Evolutionary conservation across 257 asterid genomes (phyloP), one percentile per base, ranked within the genome.

Genomic region (Forsythia suspensa): DNA sequence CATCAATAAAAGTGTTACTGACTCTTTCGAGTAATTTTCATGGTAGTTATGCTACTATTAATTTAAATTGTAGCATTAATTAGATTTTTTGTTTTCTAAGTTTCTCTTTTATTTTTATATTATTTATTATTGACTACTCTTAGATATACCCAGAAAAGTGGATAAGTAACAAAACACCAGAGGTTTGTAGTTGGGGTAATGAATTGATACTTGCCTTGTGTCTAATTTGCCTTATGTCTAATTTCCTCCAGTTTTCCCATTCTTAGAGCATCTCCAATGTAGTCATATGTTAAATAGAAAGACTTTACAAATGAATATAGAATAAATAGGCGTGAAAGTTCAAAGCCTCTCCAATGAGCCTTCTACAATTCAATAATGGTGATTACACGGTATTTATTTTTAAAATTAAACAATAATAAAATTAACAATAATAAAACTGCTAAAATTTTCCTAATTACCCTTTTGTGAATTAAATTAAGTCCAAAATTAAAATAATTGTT

Each of bases 21-120:
- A 78, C 48, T 65, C 78, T 39, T 73, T 68, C 48, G 15, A 16
- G 74, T 34, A 72, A 44, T 24, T 21, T 63, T 63, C n/a, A 21
- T 29, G 70, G 37, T 63, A 24, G 70, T 21, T 63, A 63, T 63
- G 24, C 69, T 63, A 2, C 39, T 63, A 63, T 63, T 63, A 48
- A 48, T 15, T 57, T n/a, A n/a, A 16, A 57, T 57, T 57, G 34
- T n/a, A n/a, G 66, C 29, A 11, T 63, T 63, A 11, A 63, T 63
- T 63, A 11, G 38, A 63, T 24, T 63, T 63, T 44, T 44, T 3
- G 40, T 63, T 63, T 11, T 63, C 40, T 63, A 63, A 63, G 70
- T 29, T 63, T 63, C 40, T 1, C 29, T 29, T 21, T 63, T 11
- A 3, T 57, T 57, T 1, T 57, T 16, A 4, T 15, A 11, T 18